Conservation (phyloP, 805 yeast species). For the Torulaspora maleeae region DNA sequence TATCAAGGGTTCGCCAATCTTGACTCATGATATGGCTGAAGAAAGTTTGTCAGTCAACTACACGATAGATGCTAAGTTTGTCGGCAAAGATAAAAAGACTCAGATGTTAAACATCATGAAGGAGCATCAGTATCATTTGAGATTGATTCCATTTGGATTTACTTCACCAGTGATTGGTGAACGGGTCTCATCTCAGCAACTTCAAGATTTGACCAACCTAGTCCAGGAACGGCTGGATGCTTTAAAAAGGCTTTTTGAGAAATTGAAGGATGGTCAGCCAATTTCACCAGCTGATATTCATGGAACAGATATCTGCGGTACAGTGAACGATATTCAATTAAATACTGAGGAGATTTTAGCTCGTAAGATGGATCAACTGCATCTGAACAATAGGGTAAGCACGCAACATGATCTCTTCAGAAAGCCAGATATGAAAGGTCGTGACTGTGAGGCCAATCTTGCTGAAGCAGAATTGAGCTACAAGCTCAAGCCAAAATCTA, state of each 20-base stretch:
- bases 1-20: constrained; percentile 49
- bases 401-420: constrained; percentile 2
- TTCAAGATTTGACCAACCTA: constrained; percentile 22
- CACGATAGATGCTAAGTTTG: constrained; percentile 52
- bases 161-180: constrained; percentile 23
- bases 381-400: constrained; percentile 23
- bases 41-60: constrained; percentile 47
- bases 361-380: constrained; percentile 31
- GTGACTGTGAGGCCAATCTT: not conserved
- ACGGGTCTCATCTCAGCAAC: constrained; percentile 20
- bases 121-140: constrained; percentile 36
- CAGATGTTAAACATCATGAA: constrained; percentile 33
- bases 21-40: constrained; percentile 47
- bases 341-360: constrained; percentile 26
- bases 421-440: constrained; percentile 2
- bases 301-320: constrained; percentile 29
- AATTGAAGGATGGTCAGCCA: constrained; percentile 22
- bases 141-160: constrained; percentile 42
- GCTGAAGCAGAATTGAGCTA: constrained; percentile 32
- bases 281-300: constrained; percentile 28
- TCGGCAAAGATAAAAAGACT: constrained; percentile 40
- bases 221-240: constrained; percentile 30
- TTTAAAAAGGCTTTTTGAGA: constrained; percentile 22
- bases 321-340: constrained; percentile 20
- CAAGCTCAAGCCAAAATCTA: constrained; percentile 22